Percentiles rank a stretch among this genome's conserved stretches.
phyloP scores from a whole-genome alignment of 352 stramenopile species.

The Phytopythium mirpurense region DNA sequence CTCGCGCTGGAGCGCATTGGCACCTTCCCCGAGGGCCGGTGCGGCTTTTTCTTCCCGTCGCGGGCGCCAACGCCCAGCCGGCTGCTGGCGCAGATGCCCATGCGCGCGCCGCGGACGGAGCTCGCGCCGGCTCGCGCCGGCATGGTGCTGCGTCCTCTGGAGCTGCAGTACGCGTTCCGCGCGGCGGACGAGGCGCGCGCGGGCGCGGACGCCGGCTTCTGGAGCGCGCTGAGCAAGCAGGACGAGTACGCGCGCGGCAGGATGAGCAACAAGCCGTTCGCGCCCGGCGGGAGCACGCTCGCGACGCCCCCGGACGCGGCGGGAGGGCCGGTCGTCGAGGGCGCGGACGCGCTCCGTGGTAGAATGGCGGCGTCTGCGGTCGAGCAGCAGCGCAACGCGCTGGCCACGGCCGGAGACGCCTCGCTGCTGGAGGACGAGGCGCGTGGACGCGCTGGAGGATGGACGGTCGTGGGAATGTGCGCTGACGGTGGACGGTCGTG shows the following conservation, averaged over 20 bases:
- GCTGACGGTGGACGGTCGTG: neutral
- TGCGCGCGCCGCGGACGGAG: slow-evolving; percentile 44
- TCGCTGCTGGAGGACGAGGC: slow-evolving; percentile 22
- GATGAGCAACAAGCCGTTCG: slow-evolving; percentile 75
- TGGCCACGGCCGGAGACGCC: slow-evolving; percentile 21
- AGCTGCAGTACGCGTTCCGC: slow-evolving; percentile 61
- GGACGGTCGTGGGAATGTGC: too few relatives aligned
- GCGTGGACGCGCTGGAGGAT: neutral
- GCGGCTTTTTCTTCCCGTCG: slow-evolving; percentile 8
- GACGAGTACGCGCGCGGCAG: slow-evolving; percentile 77
- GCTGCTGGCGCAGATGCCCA: slow-evolving; percentile 65
- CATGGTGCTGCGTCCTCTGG: slow-evolving; percentile 50
- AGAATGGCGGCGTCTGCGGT: slow-evolving; percentile 16
- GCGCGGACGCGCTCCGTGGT: slow-evolving; percentile 7
- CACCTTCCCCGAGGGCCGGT: slow-evolving; percentile 21
- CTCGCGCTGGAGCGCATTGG: slow-evolving; percentile 39
- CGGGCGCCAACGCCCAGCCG: slow-evolving; percentile 33
- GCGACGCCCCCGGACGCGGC: slow-evolving; percentile 16
- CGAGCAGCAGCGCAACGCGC: slow-evolving; percentile 30
- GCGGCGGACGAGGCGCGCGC: slow-evolving; percentile 23
- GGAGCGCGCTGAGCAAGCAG: slow-evolving; percentile 63
- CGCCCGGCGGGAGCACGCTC: slow-evolving; percentile 57
- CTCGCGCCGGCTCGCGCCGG: slow-evolving; percentile 39
- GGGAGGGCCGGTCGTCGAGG: neutral
- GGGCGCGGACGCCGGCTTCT: slow-evolving; percentile 43